Conservation (phyloP, 2,329 filamentous ascomycete species). For the Ophiosphaerella herpotricha region DNA sequence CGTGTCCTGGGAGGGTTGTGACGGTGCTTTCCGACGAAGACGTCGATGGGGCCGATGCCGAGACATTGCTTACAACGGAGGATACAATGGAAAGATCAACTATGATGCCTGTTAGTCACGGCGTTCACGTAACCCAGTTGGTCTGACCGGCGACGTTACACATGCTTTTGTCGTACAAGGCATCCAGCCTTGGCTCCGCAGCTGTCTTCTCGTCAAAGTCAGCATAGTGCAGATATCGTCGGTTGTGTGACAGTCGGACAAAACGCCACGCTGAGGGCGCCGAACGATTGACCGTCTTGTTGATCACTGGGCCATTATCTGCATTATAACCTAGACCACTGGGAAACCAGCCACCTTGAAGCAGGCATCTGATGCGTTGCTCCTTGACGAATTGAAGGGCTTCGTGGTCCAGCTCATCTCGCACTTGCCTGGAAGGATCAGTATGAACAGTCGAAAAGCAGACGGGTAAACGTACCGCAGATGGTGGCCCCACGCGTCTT, state of each 20-base stretch:
- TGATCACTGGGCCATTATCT: slow-evolving; percentile 53
- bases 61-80: slow-evolving; percentile 92
- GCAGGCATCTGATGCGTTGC: slow-evolving; percentile 86
- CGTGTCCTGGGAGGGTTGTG: slow-evolving; percentile 43
- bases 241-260: slow-evolving; percentile 86
- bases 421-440: slow-evolving; percentile 65
- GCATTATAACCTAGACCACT: slow-evolving; percentile 56
- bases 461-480: slow-evolving; percentile 56
- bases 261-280: slow-evolving; percentile 73
- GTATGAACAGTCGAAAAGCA: background rate
- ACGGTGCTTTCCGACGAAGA: slow-evolving; percentile 54
- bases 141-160: slow-evolving; percentile 12
- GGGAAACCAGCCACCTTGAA: slow-evolving; percentile 88
- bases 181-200: slow-evolving; percentile 72
- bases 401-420: slow-evolving; percentile 87
- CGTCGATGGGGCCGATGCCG: slow-evolving; percentile 61
- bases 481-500: slow-evolving; percentile 92
- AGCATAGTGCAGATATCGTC: slow-evolving; percentile 86
- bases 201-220: slow-evolving; percentile 73
- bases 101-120: slow-evolving; percentile 42
- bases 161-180: slow-evolving; percentile 73
- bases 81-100: slow-evolving; percentile 86
- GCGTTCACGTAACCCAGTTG: slow-evolving; percentile 22
- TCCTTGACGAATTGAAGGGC: slow-evolving; percentile 96
- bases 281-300: slow-evolving; percentile 47